Percentiles rank a stretch among this genome's conserved stretches.
Conservation (phyloP, 768 basidiomycete genomes). For the Boletellus ananiceps region DNA sequence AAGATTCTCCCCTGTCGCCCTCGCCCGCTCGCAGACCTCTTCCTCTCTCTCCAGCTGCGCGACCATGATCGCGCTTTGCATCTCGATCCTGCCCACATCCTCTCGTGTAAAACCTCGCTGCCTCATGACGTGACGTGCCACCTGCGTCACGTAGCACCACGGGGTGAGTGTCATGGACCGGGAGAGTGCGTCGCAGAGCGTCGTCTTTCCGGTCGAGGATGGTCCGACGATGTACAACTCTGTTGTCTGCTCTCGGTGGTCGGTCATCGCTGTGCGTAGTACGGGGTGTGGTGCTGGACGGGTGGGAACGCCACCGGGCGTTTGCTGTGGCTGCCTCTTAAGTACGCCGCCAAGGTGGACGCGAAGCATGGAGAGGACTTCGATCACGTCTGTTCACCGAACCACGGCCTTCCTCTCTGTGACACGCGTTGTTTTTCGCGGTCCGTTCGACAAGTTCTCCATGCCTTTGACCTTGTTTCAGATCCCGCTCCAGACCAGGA, state of each 20-base stretch:
- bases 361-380: conserved; percentile 1
- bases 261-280: conserved; percentile 13
- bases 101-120: conserved; percentile 48
- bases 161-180: conserved; percentile 36
- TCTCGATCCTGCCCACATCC: conserved; percentile 46
- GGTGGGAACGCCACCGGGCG: conserved; percentile 17
- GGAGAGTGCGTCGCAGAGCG: conserved; percentile 52
- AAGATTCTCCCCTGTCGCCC: conserved; percentile 21
- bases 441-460: background rate
- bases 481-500: conserved; percentile 45
- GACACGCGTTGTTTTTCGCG: background rate
- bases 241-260: conserved; percentile 9
- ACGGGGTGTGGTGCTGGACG: background rate
- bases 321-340: conserved; percentile 9
- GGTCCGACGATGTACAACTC: conserved; percentile 47
- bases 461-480: conserved; percentile 32
- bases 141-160: conserved; percentile 50
- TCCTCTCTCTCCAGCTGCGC: conserved; percentile 49
- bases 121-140: conserved; percentile 56
- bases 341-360: conserved; percentile 1
- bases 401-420: background rate
- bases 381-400: conserved; percentile 1
- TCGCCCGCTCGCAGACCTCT: conserved; percentile 11
- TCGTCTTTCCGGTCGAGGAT: conserved; percentile 69
- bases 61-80: conserved; percentile 61